Evolutionary conservation across 306 rosid genomes (phyloP).

Genomic region (Medicago arabica): DNA sequence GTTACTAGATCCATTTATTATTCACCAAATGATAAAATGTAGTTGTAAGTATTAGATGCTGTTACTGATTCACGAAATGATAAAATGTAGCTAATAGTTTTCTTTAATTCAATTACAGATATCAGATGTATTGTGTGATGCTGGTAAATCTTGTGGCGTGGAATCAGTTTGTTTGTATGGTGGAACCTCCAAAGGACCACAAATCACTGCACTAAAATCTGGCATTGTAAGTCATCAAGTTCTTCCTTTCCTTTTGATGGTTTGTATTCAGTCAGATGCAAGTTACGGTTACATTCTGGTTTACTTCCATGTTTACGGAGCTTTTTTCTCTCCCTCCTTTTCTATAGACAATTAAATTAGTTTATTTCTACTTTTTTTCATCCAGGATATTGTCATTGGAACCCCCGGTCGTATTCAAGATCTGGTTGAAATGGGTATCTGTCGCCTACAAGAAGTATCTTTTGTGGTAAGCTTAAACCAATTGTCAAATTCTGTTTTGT

Average conservation of each 20-base stretch:
- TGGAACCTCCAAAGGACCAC: slow-evolving; percentile 92
- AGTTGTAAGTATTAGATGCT: slow-evolving; percentile 3
- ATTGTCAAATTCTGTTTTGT: slow-evolving; percentile 27
- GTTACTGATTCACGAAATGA: slow-evolving; percentile 14
- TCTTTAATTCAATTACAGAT: slow-evolving; percentile 60
- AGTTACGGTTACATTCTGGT: slow-evolving; percentile 31
- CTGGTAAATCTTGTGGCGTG: slow-evolving; percentile 84
- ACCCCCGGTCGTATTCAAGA: slow-evolving; percentile 98
- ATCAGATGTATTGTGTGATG: slow-evolving; percentile 84
- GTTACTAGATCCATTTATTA: no score
- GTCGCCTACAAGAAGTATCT: slow-evolving; percentile 73
- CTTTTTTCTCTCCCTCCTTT: not conserved
- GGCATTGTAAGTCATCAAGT: slow-evolving; percentile 76
- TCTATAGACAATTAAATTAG: not conserved
- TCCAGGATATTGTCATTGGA: slow-evolving; percentile 91
- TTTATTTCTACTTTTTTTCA: slow-evolving; percentile 1
- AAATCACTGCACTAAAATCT: slow-evolving; percentile 78
- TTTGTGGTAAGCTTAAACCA: slow-evolving; percentile 71
- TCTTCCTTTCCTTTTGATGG: slow-evolving; percentile 38
- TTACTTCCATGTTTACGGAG: not conserved
- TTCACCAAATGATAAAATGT: slow-evolving; percentile 25
- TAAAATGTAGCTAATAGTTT: slow-evolving; percentile 28
- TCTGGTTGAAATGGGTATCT: slow-evolving; percentile 86
- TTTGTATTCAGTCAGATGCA: slow-evolving; percentile 20
- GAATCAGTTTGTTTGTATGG: slow-evolving; percentile 82